These are phyloP conservation scores for Hepatocystis sp. DNA, from an alignment of 169 alveolate genomes.

Conservation along the genomic window DNA sequence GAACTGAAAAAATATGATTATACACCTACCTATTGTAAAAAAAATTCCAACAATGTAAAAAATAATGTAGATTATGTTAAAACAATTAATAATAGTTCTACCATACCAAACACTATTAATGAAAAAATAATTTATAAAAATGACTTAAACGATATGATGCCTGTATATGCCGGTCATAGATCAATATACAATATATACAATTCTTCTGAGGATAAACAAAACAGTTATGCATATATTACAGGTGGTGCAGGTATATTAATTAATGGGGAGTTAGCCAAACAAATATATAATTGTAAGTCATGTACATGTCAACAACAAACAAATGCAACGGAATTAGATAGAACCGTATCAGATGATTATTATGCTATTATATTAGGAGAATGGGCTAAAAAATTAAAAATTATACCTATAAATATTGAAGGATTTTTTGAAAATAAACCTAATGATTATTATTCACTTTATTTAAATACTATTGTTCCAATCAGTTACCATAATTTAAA, in stretches of 20 bases:
- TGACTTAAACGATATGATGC: too few relatives aligned
- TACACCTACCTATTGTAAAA: conserved; percentile 28
- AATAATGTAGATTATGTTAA: too few relatives aligned
- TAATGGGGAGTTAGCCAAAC: conserved; percentile 34
- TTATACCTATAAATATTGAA: conserved; percentile 63
- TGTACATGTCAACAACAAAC: conserved; percentile 3
- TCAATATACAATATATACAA: conserved; percentile 4
- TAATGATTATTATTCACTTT: conserved; percentile 9
- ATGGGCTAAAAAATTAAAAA: conserved; percentile 36
- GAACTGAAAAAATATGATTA: conserved; percentile 41
- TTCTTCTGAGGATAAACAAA: background rate
- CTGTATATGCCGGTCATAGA: conserved; percentile 47
- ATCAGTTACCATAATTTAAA: conserved; percentile 42
- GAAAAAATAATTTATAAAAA: too few relatives aligned
- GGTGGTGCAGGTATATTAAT: conserved; percentile 66
- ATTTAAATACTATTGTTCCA: conserved; percentile 32
- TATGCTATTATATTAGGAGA: conserved; percentile 32
- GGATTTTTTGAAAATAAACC: conserved; percentile 66
- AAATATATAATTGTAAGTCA: conserved; percentile 22
- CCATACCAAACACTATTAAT: too few relatives aligned
- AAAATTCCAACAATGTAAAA: background rate
- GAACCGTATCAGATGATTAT: too few relatives aligned
- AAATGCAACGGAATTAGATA: too few relatives aligned
- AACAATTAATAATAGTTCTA: too few relatives aligned
- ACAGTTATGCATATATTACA: conserved; percentile 11